phyloP scores from a whole-genome alignment of 1,284 basidiomycete species.

The Rhodotorula sp. region DNA sequence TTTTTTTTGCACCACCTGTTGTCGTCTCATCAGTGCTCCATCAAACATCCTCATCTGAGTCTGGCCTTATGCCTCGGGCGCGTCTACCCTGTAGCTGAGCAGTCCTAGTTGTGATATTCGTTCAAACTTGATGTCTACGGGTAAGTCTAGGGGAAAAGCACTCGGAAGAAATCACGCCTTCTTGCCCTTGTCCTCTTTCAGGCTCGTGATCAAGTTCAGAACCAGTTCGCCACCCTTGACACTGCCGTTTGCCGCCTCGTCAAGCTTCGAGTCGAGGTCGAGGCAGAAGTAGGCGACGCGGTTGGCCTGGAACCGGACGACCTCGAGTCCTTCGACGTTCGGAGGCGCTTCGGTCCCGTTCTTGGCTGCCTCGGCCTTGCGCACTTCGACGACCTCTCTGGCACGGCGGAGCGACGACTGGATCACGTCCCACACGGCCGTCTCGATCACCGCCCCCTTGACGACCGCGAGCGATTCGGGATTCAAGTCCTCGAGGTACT shows the following conservation, averaged over 20 bases:
- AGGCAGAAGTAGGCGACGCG: conserved; percentile 93
- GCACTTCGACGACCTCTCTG: conserved; percentile 62
- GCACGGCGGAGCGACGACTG: conserved; percentile 67
- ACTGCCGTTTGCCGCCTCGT: conserved; percentile 60
- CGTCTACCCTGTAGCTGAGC: too few relatives aligned
- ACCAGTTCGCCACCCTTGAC: conserved; percentile 63
- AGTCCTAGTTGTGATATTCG: too few relatives aligned
- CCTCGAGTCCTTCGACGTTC: conserved; percentile 86
- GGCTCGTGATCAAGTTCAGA: conserved; percentile 86
- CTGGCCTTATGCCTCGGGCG: too few relatives aligned
- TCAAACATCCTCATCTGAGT: too few relatives aligned
- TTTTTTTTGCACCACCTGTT: too few relatives aligned
- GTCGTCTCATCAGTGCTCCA: too few relatives aligned
- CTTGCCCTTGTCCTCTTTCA: conserved; percentile 76
- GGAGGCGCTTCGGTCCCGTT: conserved; percentile 58
- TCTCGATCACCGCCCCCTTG: conserved; percentile 77
- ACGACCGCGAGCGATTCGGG: conserved; percentile 74
- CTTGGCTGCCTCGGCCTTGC: conserved; percentile 59
- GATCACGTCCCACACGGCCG: conserved; percentile 83
- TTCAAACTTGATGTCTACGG: too few relatives aligned
- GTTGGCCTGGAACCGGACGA: conserved; percentile 93
- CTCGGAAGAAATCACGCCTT: background rate
- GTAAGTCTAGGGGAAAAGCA: too few relatives aligned
- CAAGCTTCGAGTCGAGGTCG: conserved; percentile 75
- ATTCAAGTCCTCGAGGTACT: conserved; percentile 73